Conservation (phyloP, 139 green algal genomes). For the Chlamydomonas asymmetrica region DNA sequence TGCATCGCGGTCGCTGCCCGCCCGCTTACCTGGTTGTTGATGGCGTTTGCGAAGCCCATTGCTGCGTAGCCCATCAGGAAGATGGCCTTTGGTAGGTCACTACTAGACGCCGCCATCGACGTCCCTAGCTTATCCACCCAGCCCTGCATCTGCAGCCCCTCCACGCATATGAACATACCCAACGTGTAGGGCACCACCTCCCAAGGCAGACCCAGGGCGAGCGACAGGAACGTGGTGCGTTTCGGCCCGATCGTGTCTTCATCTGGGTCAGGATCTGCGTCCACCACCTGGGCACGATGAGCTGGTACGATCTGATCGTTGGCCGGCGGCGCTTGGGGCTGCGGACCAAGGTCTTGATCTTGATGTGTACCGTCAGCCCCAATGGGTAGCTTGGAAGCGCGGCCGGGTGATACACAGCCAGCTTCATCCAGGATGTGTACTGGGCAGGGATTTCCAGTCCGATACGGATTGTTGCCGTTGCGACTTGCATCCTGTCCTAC, state of each 20-base stretch:
- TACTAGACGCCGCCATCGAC: constrained; percentile 2
- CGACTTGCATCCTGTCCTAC: no score
- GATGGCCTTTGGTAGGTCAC: constrained; percentile 4
- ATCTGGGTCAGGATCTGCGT: constrained; percentile 1
- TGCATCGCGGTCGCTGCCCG: not conserved
- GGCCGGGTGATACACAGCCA: no score
- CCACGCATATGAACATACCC: constrained; percentile 58
- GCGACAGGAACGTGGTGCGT: constrained; percentile 10
- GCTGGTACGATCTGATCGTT: no score
- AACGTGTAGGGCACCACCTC: constrained; percentile 55
- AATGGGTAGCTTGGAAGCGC: no score
- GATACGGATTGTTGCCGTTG: no score
- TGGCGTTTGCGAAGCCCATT: constrained; percentile 42
- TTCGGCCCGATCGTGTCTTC: constrained; percentile 2
- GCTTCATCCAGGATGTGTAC: no score
- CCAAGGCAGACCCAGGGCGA: constrained; percentile 31
- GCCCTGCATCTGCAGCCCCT: constrained; percentile 45
- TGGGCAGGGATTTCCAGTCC: no score
- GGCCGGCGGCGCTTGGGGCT: no score
- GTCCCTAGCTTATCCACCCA: constrained; percentile 43
- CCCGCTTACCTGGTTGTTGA: constrained; percentile 70
- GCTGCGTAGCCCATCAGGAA: constrained; percentile 37
- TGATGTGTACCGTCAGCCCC: no score
- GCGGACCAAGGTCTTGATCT: no score
- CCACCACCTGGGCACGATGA: not conserved